Base-by-base conservation (phyloP, 139 green algal species). In the Chlamydomonas incerta region DNA sequence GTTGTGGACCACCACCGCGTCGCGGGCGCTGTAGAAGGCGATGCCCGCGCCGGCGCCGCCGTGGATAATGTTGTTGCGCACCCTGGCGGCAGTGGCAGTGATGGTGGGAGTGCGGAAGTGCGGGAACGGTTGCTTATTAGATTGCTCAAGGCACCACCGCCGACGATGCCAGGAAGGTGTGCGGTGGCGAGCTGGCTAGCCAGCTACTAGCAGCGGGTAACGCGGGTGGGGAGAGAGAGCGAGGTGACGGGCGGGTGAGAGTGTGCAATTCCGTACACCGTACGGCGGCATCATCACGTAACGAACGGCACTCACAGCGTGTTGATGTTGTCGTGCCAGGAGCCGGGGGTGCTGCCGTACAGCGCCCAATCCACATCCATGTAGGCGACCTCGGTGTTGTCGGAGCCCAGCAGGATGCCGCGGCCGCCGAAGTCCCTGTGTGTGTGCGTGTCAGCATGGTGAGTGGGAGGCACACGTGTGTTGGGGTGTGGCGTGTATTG, bases 331-430 rank as follows among this genome's bases (percentile, higher is more conserved):
- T 87, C 81, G 57, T 87, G 70, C 81, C 81, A 87, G 46, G 24
- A 23, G 0, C 41, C 70, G 10, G 17, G 2, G 26, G 72, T 1
- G 50, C 13, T 5, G 50, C 80, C 18, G 37, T 28, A 57, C 18
- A 47, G 60, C 24, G 82, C 82, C 72, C 72, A 87, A 47, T 79
- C 82, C 72, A 74, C 82, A 26, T 87, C 82, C 71, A 74, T 87
- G 71, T 76, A 77, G 13, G 26, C 33, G 1, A 71, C 62, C 72
- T 87, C 82, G 13, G 82, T 87, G 62, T 34, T 47, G 72, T 87
- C 82, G n/a, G 46, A 71, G 72, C 82, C 82, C 33, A 87, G 63
- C 46, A 87, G 60, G 68, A 87, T 79, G 82, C 82, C 82, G 62
- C 82, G 82, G 60, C 33, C 82, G 41, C 82, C 82, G 34, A 77